These are phyloP conservation scores for Metschnikowia lunata DNA, from an alignment of 805 yeast species.

Conservation along the genomic window DNA sequence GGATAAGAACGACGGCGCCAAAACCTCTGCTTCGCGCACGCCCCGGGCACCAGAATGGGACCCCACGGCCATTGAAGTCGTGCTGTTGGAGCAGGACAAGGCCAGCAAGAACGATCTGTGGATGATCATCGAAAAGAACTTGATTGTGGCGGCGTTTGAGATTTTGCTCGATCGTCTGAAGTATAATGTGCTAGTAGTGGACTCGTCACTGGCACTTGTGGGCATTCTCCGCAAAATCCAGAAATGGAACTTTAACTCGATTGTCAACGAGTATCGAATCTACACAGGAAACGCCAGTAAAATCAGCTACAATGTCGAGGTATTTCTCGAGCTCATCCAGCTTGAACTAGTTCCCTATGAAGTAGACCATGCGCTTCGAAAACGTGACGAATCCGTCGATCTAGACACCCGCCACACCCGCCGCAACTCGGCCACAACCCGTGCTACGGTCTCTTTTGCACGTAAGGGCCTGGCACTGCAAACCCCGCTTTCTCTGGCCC, in stretches of 20 bases:
- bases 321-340: slow-evolving; percentile 70
- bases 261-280: slow-evolving; percentile 78
- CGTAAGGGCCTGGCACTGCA: slow-evolving; percentile 6
- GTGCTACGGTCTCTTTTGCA: not conserved
- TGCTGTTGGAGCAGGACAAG: slow-evolving; percentile 20
- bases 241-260: slow-evolving; percentile 83
- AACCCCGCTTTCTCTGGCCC: not conserved
- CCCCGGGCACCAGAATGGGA: slow-evolving; percentile 1
- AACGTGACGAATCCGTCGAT: slow-evolving; percentile 2
- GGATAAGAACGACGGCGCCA: not conserved
- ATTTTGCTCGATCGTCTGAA: slow-evolving; percentile 57
- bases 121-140: slow-evolving; percentile 68
- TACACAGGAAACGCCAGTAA: slow-evolving; percentile 61
- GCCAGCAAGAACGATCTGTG: slow-evolving; percentile 50
- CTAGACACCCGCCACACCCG: not conserved
- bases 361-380: slow-evolving; percentile 24
- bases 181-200: slow-evolving; percentile 71
- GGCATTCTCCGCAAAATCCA: slow-evolving; percentile 80
- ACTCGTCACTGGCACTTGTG: slow-evolving; percentile 71
- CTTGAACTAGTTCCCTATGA: slow-evolving; percentile 46
- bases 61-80: slow-evolving; percentile 19
- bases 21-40: slow-evolving; percentile 19
- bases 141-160: slow-evolving; percentile 63
- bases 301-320: slow-evolving; percentile 75
- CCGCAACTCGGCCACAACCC: not conserved